Evolutionary conservation across 805 yeast species (phyloP).

Genomic region (Ogataea sp.): DNA sequence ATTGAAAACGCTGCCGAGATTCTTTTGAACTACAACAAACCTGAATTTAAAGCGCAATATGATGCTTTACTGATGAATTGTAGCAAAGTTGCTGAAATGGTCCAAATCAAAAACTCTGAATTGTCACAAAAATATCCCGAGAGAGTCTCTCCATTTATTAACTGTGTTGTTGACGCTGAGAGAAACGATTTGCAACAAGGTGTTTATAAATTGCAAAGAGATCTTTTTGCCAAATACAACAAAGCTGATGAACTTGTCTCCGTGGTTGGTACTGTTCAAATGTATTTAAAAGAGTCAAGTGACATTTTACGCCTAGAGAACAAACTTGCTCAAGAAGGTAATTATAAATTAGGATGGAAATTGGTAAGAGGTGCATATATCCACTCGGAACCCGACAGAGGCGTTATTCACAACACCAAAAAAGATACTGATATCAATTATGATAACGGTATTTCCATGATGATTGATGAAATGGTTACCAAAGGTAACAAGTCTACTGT

Average conservation of each 20-base stretch:
- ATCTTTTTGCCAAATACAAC: conserved; percentile 68
- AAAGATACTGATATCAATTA: conserved; percentile 73
- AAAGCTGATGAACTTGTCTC: conserved; percentile 46
- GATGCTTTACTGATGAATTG: conserved; percentile 59
- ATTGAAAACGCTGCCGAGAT: conserved; percentile 70
- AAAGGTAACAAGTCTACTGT: conserved; percentile 31
- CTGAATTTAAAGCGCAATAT: conserved; percentile 44
- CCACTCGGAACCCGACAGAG: conserved; percentile 75
- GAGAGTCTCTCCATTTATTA: conserved; percentile 65
- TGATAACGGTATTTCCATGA: conserved; percentile 56
- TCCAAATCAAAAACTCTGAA: conserved; percentile 42
- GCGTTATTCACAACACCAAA: conserved; percentile 68
- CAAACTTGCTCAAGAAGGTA: conserved; percentile 48
- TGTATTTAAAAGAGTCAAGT: conserved; percentile 73
- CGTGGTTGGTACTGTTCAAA: conserved; percentile 87
- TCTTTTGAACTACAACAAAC: conserved; percentile 49
- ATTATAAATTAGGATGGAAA: conserved; percentile 76
- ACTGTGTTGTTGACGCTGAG: conserved; percentile 86
- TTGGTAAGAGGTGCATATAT: conserved; percentile 94
- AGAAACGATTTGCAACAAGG: conserved; percentile 83
- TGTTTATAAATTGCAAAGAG: conserved; percentile 84
- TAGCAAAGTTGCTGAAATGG: conserved; percentile 48
- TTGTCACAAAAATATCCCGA: conserved; percentile 47
- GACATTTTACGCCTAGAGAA: conserved; percentile 56
- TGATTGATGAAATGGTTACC: conserved; percentile 53